Base-by-base conservation (phyloP, 129 eudicot genomes). In the Saposhnikovia divaricata region DNA sequence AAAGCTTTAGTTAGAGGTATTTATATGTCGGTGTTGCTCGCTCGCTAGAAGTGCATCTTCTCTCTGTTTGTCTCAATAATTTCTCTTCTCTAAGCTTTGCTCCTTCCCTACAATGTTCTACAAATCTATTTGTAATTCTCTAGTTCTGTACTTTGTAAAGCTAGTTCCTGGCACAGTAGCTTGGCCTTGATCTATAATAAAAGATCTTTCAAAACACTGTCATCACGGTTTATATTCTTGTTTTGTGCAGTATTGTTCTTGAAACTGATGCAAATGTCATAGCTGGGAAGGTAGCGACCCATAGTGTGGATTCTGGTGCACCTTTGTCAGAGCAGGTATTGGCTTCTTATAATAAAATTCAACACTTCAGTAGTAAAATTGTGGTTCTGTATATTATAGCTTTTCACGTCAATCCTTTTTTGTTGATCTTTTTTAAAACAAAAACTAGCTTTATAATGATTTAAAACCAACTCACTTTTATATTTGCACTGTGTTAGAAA, bases 231-330 rank as follows among this genome's bases (percentile, higher is more conserved):
- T 65, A 18, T 28, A 28, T 42, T 10, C 40, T 27, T 84, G 71
- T 53, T 37, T 3, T 63, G 46, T 78, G 80, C 83, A 93, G 98
- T 45, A 93, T 93, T 37, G 78, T 93, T 74, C 90, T 93, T 79
- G 97, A 93, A 88, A 93, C 97, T 3, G 98, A 93, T 83, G 95
- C 95, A 46, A 89, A 80, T 83, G 89, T 85, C 55, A 91, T 91
- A 76, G 94, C 97, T 16, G 90, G 87, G 73, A 93, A 93, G 87
- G 97, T 93, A 86, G 92, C 94, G 46, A 89, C 87, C 77, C 89
- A 93, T 81, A 91, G 89, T 70, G 68, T 86, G 45, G 98, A 88
- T 85, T 81, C 92, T 78, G 89, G 91, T 79, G 97, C 98, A 79
- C 93, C 98, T 80, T 81, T 93, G 34, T 87, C 98, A 44, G 98